Percentiles rank a stretch among this genome's conserved stretches.
Conservation (phyloP, 2,329 filamentous ascomycete genomes). For the Colletotrichum higginsianum region DNA sequence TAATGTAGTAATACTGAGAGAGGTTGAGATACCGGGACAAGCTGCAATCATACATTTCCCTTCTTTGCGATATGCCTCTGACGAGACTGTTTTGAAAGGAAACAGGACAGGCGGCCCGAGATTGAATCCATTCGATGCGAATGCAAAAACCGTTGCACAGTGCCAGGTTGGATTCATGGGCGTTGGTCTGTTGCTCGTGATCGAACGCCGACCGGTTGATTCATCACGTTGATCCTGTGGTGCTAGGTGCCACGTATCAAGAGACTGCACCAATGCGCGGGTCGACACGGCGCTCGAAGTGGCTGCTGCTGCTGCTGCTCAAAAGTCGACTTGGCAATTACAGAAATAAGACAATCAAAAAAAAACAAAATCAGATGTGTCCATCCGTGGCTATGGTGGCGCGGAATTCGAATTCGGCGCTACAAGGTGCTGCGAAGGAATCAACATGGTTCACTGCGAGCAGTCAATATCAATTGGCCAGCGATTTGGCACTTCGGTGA, state of each 20-base stretch:
- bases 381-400: too few species aligned
- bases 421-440: background rate
- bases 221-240: constrained; percentile 19
- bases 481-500: too few species aligned
- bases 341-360: background rate
- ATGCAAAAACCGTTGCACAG: background rate
- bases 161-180: background rate
- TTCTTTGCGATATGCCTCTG: background rate
- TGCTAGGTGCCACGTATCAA: constrained; percentile 3
- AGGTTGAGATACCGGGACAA: background rate
- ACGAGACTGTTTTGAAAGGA: background rate
- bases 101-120: background rate
- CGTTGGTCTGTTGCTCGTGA: background rate
- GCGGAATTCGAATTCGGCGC: background rate
- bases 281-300: background rate
- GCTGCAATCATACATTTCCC: background rate
- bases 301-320: constrained; percentile 1
- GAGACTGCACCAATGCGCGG: constrained; percentile 31
- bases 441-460: too few species aligned
- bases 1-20: constrained; percentile 7
- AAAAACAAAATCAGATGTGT: too few species aligned
- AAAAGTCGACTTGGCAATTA: background rate
- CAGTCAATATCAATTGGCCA: too few species aligned
- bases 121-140: background rate
- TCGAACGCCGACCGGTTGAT: constrained; percentile 24